phyloP scores from a whole-genome alignment of 768 basidiomycete genomes.

The Scleroderma citrinum region DNA sequence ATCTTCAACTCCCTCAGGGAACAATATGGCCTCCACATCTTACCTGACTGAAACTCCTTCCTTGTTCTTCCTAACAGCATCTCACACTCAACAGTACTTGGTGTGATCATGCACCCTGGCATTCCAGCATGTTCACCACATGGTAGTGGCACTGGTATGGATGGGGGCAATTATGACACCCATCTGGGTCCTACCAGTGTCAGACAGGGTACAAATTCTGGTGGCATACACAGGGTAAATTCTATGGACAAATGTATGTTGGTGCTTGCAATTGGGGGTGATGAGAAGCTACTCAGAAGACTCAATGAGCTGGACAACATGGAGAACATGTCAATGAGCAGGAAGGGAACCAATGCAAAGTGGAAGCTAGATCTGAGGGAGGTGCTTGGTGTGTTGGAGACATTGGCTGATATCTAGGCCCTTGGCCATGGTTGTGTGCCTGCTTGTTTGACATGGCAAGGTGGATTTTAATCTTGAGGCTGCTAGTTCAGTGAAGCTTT shows the following conservation, averaged over 20 bases:
- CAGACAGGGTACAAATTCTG: not conserved
- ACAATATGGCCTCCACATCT: conserved; percentile 76
- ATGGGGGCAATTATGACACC: not conserved
- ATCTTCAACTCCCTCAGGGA: conserved; percentile 86
- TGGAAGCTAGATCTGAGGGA: conserved; percentile 48
- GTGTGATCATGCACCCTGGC: conserved; percentile 68
- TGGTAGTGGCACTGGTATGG: conserved; percentile 6
- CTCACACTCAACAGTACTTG: conserved; percentile 75
- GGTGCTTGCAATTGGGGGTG: conserved; percentile 61
- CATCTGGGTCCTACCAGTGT: too few relatives aligned
- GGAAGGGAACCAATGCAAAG: conserved; percentile 72
- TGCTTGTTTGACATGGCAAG: too few relatives aligned
- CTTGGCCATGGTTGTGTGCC: too few relatives aligned
- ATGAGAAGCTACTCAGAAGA: conserved; percentile 72
- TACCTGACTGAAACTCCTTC: conserved; percentile 75
- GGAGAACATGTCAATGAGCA: conserved; percentile 67
- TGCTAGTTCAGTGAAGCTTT: too few relatives aligned
- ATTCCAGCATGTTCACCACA: conserved; percentile 36
- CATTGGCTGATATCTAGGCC: conserved; percentile 28
- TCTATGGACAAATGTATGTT: conserved; percentile 44
- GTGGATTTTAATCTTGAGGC: too few relatives aligned
- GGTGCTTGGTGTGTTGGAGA: conserved; percentile 30
- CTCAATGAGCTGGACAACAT: conserved; percentile 68
- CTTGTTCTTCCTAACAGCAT: conserved; percentile 79
- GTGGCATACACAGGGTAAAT: conserved; percentile 34